Conservation (phyloP, 305 asterid genomes). For the Rubia balearica region DNA sequence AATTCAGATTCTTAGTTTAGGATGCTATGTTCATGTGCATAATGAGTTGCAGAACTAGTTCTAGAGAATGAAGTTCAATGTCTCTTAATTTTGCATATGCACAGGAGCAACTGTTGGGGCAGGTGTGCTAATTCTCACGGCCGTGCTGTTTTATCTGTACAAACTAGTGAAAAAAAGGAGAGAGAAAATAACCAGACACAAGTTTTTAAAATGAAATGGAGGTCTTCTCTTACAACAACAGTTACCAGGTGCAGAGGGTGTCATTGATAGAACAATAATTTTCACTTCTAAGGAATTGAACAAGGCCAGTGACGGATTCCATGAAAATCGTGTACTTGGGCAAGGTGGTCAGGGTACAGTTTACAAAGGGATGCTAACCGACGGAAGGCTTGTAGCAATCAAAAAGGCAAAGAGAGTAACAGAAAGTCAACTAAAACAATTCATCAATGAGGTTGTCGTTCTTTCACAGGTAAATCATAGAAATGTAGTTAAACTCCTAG, state of each 20-base stretch:
- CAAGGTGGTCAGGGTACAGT: constrained; percentile 12
- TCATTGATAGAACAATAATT: not conserved
- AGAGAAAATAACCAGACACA: not conserved
- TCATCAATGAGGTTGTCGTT: constrained; percentile 11
- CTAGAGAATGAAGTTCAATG: not conserved
- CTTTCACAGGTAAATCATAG: constrained; percentile 16
- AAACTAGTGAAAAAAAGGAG: not conserved
- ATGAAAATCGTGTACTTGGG: constrained; percentile 4
- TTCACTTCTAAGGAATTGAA: constrained; percentile 9
- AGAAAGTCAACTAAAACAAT: not conserved
- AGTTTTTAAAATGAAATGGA: constrained; percentile 9
- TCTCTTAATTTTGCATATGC: not conserved
- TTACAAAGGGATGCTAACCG: constrained; percentile 10
- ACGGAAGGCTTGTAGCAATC: constrained; percentile 14
- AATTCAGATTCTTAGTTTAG: not conserved
- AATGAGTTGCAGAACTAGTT: not conserved
- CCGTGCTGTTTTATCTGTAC: not conserved
- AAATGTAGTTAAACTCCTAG: constrained; percentile 9
- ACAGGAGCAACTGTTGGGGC: constrained; percentile 3
- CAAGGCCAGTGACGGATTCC: constrained; percentile 12
- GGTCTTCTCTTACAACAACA: constrained; percentile 10
- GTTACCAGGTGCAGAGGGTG: not conserved
- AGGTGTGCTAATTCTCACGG: not conserved
- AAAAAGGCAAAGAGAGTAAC: constrained; percentile 8
- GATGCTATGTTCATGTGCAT: not conserved